Conservation (phyloP, 1,139 yeast species). For the Candida labiduridarum region DNA sequence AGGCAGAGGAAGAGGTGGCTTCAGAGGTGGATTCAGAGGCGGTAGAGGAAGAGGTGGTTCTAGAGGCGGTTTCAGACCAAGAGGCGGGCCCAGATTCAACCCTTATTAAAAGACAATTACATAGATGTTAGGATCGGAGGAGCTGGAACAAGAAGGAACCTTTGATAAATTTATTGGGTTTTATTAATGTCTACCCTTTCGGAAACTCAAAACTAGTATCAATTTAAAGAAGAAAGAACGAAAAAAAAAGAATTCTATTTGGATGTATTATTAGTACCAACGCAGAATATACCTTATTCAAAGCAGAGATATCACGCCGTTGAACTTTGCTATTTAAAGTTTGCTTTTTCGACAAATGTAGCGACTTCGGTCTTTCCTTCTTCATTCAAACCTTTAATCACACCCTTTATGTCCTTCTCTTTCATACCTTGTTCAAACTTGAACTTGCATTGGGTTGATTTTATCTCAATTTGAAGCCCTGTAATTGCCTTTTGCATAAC, state of each 20-base stretch:
- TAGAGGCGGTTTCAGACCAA: conserved; percentile 23
- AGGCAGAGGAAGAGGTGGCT: conserved; percentile 21
- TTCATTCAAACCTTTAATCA: conserved; percentile 45
- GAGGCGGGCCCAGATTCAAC: conserved; percentile 30
- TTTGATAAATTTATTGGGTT: background rate
- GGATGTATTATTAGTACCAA: background rate
- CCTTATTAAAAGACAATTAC: conserved; percentile 18
- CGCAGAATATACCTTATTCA: background rate
- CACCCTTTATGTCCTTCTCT: conserved; percentile 52
- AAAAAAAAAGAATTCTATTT: background rate
- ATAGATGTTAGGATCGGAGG: too few species aligned
- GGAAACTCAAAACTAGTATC: background rate
- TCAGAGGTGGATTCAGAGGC: conserved; percentile 26
- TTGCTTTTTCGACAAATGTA: conserved; percentile 23
- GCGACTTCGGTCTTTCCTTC: conserved; percentile 29
- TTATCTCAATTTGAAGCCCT: conserved; percentile 59
- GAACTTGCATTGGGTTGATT: conserved; percentile 55
- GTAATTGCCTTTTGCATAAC: conserved; percentile 55
- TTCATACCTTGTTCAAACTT: conserved; percentile 61
- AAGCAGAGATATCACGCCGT: background rate
- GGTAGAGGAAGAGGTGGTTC: conserved; percentile 27
- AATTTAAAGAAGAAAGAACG: background rate
- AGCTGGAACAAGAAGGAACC: background rate
- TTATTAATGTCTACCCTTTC: background rate
- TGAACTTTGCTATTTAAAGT: conserved; percentile 9